phyloP scores from a whole-genome alignment of 2,329 filamentous ascomycete genomes.

The Verticillium dahliae region DNA sequence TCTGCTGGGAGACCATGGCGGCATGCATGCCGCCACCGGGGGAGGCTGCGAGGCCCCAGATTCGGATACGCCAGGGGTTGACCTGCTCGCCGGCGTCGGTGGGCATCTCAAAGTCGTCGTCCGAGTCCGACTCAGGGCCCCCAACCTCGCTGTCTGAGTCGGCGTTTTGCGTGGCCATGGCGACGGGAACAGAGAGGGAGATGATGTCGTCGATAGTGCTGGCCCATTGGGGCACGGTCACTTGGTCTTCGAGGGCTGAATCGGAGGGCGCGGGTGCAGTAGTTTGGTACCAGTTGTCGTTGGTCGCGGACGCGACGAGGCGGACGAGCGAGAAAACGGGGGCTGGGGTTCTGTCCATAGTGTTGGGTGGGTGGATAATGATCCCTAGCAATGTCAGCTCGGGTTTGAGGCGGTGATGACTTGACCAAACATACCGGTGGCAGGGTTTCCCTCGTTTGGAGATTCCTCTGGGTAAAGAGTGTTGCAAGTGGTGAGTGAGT shows the following conservation, averaged over 20 bases:
- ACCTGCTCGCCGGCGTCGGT: conserved; percentile 32
- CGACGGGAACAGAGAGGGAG: conserved; percentile 35
- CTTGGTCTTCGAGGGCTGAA: conserved; percentile 2
- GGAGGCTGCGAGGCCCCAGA: conserved; percentile 47
- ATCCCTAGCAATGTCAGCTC: conserved; percentile 30
- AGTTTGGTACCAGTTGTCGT: conserved; percentile 46
- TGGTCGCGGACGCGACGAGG: conserved; percentile 43
- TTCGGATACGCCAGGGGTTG: conserved; percentile 40
- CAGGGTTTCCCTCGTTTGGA: conserved; percentile 32
- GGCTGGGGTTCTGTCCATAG: conserved; percentile 18
- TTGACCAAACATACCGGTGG: conserved; percentile 28
- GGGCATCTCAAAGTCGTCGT: conserved; percentile 22
- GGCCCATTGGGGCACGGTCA: conserved; percentile 36
- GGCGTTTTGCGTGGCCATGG: conserved; percentile 32
- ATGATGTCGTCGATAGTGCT: conserved; percentile 36
- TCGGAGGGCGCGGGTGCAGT: conserved; percentile 24
- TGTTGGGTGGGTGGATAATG: conserved; percentile 34
- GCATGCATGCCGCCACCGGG: conserved; percentile 46
- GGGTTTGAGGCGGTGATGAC: not conserved
- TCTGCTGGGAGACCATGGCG: conserved; percentile 41
- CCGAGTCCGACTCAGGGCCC: conserved; percentile 18
- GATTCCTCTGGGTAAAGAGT: conserved; percentile 34
- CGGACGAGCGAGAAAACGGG: conserved; percentile 48
- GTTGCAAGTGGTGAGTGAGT: conserved; percentile 39
- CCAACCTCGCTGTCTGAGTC: conserved; percentile 24